Evolutionary conservation across 2,329 filamentous ascomycete species (phyloP), one percentile per base, ranked within the genome.

Genomic region (Gnomoniopsis smithogilvyi): DNA sequence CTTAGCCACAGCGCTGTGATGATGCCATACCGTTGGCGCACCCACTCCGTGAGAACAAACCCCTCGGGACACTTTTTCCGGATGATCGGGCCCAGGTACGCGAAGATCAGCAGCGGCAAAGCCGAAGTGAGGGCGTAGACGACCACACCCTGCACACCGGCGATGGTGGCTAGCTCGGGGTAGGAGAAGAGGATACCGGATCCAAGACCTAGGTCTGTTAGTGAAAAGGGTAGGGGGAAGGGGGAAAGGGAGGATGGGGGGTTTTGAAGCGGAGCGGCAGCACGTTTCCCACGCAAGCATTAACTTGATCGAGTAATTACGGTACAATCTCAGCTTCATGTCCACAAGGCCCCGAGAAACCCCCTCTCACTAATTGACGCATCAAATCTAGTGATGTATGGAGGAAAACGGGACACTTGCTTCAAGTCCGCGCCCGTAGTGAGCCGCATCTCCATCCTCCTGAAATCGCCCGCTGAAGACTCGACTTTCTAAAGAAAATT

Each of bases 271-370:
- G 78, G 85, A 91, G 90, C 90, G 90, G 90, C 90, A 93, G 89
- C 90, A 94, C 91, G 83, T 93, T 94, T 90, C 91, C 88, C 91
- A 94, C 91, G 91, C 91, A 95, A 95, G 91, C 89, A 92, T 94
- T 95, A 94, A 91, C 91, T 95, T 95, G 91, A 91, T 95, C 91
- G 90, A 94, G 90, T 94, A 87, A 82, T 89, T 80, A 93, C 91
- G 90, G 91, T 95, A 86, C 89, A 87, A 88, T 94, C 91, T 95
- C 91, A 94, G 91, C 91, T 85, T 92, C 84, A 78, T 84, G 70
- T 76, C 72, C 68, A 65, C 78, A 72, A 61, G 65, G n/a, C 30
- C 58, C 63, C 58, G 55, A 45, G 50, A 62, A 71, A 74, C 80
- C 77, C 79, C 74, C 75, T 62, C 62, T 59, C 63, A 53, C 34